These are phyloP conservation scores for Teunomyces kruisii DNA, from an alignment of 805 yeast species.

Conservation along the genomic window DNA sequence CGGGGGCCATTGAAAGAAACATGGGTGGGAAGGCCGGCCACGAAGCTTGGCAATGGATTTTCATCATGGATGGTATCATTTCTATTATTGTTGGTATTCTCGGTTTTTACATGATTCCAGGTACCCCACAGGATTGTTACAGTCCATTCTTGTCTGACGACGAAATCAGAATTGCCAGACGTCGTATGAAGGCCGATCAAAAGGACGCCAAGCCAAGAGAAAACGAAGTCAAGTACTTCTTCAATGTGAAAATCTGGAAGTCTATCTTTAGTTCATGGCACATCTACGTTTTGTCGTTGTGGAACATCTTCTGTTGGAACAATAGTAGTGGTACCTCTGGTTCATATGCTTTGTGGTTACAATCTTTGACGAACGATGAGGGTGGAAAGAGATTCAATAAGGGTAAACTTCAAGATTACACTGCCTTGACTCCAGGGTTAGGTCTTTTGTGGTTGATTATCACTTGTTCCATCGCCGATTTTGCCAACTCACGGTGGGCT, in stretches of 20 bases:
- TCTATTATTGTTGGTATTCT: slow-evolving; percentile 57
- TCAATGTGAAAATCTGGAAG: slow-evolving; percentile 50
- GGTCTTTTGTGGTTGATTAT: slow-evolving; percentile 40
- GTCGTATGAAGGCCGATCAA: slow-evolving; percentile 16
- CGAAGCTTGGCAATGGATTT: slow-evolving; percentile 74
- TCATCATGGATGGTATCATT: slow-evolving; percentile 62
- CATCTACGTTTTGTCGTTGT: slow-evolving; percentile 53
- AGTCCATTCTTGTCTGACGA: slow-evolving; percentile 35
- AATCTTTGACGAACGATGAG: slow-evolving; percentile 9
- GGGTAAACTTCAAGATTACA: slow-evolving; percentile 36
- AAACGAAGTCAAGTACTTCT: slow-evolving; percentile 30
- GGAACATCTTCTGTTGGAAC: slow-evolving; percentile 63
- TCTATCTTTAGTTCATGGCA: slow-evolving; percentile 57
- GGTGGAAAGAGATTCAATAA: slow-evolving; percentile 22
- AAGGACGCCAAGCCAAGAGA: slow-evolving; percentile 14
- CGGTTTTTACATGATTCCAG: slow-evolving; percentile 60
- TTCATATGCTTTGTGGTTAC: slow-evolving; percentile 56
- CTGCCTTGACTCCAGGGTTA: slow-evolving; percentile 48
- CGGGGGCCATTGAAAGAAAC: slow-evolving; percentile 50
- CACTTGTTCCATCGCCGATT: slow-evolving; percentile 38
- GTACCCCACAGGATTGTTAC: slow-evolving; percentile 55
- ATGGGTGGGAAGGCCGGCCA: slow-evolving; percentile 53
- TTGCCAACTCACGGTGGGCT: slow-evolving; percentile 48
- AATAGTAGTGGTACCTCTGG: slow-evolving; percentile 50
- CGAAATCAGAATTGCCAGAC: slow-evolving; percentile 33